Conservation (phyloP, 1,139 yeast genomes). For the Yamadazyma membranifaciens region DNA sequence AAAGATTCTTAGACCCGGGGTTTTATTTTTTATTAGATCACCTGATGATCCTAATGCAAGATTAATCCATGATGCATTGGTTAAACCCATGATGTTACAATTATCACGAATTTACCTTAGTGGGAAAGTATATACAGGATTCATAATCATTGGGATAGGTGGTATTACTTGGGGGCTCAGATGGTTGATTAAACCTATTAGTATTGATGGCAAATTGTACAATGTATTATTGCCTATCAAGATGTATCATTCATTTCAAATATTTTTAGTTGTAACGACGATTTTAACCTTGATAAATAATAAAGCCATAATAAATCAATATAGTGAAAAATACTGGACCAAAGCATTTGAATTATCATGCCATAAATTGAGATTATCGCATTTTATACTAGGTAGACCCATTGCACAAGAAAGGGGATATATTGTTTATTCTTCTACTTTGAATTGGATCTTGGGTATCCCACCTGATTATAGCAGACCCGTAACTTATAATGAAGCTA, state of each 20-base stretch:
- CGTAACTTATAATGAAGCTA: conserved; percentile 48
- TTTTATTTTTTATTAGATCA: conserved; percentile 83
- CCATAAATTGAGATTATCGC: conserved; percentile 64
- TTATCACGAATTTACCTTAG: conserved; percentile 72
- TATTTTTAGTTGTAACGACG: conserved; percentile 8
- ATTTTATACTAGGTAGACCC: conserved; percentile 72
- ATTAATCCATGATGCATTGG: conserved; percentile 84
- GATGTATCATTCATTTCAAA: conserved; percentile 6
- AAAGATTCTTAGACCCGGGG: conserved; percentile 80
- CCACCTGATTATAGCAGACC: conserved; percentile 63
- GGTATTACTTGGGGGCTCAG: conserved; percentile 56
- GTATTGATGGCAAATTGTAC: conserved; percentile 14
- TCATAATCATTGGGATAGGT: conserved; percentile 77
- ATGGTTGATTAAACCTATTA: conserved; percentile 22
- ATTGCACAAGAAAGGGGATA: conserved; percentile 75
- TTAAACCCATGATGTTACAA: conserved; percentile 71
- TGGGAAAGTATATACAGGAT: conserved; percentile 70
- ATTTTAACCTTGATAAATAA: conserved; percentile 11
- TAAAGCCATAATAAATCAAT: conserved; percentile 25
- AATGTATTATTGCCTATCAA: conserved; percentile 31
- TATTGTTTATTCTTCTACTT: conserved; percentile 54
- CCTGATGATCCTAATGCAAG: conserved; percentile 93
- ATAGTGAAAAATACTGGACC: conserved; percentile 58
- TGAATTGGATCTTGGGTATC: conserved; percentile 36
- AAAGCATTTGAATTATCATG: conserved; percentile 58